Percentiles rank a stretch among this genome's conserved stretches.
These are phyloP conservation scores for Stachybotrys chartarum DNA, from an alignment of 2,329 filamentous ascomycete species.

Conservation along the genomic window DNA sequence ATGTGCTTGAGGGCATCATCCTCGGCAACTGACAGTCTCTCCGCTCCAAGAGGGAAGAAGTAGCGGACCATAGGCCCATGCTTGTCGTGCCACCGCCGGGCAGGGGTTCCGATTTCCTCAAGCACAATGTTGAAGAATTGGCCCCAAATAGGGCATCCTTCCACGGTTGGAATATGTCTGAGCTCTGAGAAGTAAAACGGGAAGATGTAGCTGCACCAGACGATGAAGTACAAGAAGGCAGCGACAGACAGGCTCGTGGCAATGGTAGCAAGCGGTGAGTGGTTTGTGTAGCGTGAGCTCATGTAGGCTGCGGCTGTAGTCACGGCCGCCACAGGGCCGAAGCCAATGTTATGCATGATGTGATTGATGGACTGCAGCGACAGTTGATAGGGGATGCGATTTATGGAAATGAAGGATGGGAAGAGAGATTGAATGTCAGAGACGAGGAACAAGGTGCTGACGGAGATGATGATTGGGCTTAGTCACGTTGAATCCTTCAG, in stretches of 20 bases:
- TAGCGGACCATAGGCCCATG: conserved; percentile 35
- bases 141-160: conserved; percentile 33
- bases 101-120: conserved; percentile 31
- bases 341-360: not conserved
- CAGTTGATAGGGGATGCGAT: too few species aligned
- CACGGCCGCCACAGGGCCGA: not conserved
- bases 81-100: conserved; percentile 32
- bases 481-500: too few species aligned
- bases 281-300: not conserved
- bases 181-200: conserved; percentile 34
- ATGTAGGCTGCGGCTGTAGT: not conserved
- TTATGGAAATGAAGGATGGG: too few species aligned
- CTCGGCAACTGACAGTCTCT: conserved; percentile 34
- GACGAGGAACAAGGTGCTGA: too few species aligned
- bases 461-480: too few species aligned
- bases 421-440: too few species aligned
- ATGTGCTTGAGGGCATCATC: conserved; percentile 36
- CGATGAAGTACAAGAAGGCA: conserved; percentile 27
- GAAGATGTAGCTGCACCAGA: conserved; percentile 30
- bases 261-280: not conserved
- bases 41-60: conserved; percentile 36
- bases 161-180: conserved; percentile 32
- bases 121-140: conserved; percentile 33
- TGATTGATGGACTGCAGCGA: not conserved
- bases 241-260: not conserved